Evolutionary conservation across 148 eudicot genomes (phyloP).

Genomic region (Euryodendron excelsum): DNA sequence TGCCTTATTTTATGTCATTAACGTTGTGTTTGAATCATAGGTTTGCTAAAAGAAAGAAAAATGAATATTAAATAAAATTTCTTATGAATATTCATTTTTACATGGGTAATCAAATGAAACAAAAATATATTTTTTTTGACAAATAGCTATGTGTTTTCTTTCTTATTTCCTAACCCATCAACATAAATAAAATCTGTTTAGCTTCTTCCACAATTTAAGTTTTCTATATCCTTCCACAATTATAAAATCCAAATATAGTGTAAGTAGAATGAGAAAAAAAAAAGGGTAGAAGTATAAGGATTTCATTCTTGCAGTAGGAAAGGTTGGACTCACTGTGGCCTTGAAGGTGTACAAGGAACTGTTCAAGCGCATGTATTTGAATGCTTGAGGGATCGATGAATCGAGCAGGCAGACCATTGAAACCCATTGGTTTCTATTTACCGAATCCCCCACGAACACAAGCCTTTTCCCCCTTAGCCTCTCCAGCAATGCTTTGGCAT

Average conservation of each 20-base stretch:
- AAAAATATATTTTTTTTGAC: too few species aligned
- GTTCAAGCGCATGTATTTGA: slow-evolving; percentile 23
- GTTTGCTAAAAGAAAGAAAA: too few species aligned
- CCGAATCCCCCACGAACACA: slow-evolving; percentile 63
- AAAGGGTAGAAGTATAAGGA: not conserved
- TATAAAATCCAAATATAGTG: not conserved
- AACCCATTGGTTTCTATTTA: slow-evolving; percentile 66
- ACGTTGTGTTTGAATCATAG: too few species aligned
- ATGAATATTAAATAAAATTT: too few species aligned
- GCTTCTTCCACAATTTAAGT: too few species aligned
- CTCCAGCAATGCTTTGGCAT: slow-evolving; percentile 46
- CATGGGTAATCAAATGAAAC: too few species aligned
- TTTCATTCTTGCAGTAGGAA: not conserved
- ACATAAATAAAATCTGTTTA: too few species aligned
- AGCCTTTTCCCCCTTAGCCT: slow-evolving; percentile 52
- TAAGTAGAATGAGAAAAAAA: not conserved
- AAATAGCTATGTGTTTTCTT: too few species aligned
- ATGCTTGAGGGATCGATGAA: slow-evolving; percentile 32
- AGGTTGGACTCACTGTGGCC: slow-evolving; percentile 41
- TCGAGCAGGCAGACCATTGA: slow-evolving; percentile 61
- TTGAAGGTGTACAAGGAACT: slow-evolving; percentile 44
- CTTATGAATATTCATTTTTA: too few species aligned
- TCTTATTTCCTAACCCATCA: too few species aligned
- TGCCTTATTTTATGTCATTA: too few species aligned
- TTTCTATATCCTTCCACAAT: too few species aligned